Evolutionary conservation across 1,284 basidiomycete genomes (phyloP), one percentile per base, ranked within the genome.

Genomic region (Exobasidium cylindrosporum): DNA sequence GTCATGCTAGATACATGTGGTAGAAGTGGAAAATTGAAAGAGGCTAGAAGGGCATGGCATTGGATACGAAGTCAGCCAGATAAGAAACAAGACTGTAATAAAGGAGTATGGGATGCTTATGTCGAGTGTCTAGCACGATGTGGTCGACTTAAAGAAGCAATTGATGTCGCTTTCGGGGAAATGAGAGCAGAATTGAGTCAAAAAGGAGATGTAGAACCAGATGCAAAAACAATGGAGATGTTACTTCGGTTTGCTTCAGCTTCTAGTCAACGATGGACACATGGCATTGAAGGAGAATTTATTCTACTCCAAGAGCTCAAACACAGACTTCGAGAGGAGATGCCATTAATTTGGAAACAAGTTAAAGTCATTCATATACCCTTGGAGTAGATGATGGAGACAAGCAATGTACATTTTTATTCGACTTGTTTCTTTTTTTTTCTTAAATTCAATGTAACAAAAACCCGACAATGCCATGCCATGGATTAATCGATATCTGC

Each of bases 1-100:
- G 89, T 94, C 80, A 86, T 93, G 59, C 81, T 96, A 49, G 92
- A 96, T 74, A 87, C 88, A 0, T 93, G 90, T 70, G 89, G 88
- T 0, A 86, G 84, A 68, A 6, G n/a, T 4, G 26, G 26, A 14
- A 21, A 28, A 4, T 50, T 50, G 26, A 13, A 21, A 14, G 47
- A 50, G 14, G 47, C 47, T 3, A 21, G 47, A 6, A 40, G 35
- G 17, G 35, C 35, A 7, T 40, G 35, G 35, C 10, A 40, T 7
- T 40, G 35, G 35, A 17, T 40, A 7, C 7, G 35, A 40, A 40
- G 17, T 7, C 7, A 17, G 35, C 35, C 7, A 17, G 35, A 17
- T 10, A 40, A 40, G 35, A 17, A 10, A 17, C 35, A 40, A 40
- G 10, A 40, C 10, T 40, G 35, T 17, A 40, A 40, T 17, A 80